phyloP scores from a whole-genome alignment of 257 asterid genomes.

The Fraxinus excelsior region DNA sequence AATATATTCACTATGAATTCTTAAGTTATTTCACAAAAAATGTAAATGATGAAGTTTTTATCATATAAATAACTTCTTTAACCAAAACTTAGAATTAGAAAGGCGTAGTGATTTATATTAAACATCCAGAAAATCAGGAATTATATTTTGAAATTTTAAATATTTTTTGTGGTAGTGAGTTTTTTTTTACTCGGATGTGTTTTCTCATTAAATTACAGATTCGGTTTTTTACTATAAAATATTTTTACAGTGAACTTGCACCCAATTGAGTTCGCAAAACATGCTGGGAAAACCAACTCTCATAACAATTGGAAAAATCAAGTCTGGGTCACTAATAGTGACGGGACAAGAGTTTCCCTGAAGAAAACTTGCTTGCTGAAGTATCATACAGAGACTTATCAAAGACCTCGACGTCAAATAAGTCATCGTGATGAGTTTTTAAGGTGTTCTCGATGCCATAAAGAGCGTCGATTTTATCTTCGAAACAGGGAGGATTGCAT shows the following conservation, averaged over 20 bases:
- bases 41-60: neutral
- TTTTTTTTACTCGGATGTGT: neutral
- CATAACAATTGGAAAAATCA: slow-evolving; percentile 44
- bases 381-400: slow-evolving; percentile 31
- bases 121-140: neutral
- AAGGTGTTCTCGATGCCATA: slow-evolving; percentile 34
- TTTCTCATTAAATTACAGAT: neutral
- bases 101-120: neutral
- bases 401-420: slow-evolving; percentile 31
- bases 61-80: neutral
- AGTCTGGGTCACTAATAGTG: slow-evolving; percentile 36
- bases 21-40: neutral
- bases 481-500: slow-evolving; percentile 30
- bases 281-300: slow-evolving; percentile 33
- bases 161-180: neutral
- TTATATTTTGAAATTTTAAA: neutral
- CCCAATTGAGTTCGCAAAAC: slow-evolving; percentile 43
- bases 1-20: too few relatives aligned
- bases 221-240: neutral
- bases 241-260: slow-evolving; percentile 29
- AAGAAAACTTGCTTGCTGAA: slow-evolving; percentile 38
- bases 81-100: neutral
- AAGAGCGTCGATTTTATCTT: slow-evolving; percentile 38
- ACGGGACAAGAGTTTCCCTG: slow-evolving; percentile 29
- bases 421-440: slow-evolving; percentile 53